Evolutionary conservation across 2,329 filamentous ascomycete species (phyloP).

Genomic region (Thermoascus crustaceus): DNA sequence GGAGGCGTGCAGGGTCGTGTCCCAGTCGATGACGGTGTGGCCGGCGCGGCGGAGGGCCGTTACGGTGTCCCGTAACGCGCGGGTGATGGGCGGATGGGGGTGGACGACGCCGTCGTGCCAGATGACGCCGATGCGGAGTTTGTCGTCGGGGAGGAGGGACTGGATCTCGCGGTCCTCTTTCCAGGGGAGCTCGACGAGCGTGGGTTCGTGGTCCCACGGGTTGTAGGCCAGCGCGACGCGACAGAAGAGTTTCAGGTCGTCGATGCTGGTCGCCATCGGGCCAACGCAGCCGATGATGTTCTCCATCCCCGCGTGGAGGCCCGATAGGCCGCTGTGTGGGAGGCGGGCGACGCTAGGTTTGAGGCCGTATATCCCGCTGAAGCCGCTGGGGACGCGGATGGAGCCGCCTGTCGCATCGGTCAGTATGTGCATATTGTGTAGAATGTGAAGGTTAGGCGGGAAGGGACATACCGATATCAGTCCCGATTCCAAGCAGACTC

Average conservation of each 20-base stretch:
- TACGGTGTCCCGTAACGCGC: slow-evolving; percentile 29
- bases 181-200: background rate
- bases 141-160: too few relatives aligned
- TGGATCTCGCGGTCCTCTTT: background rate
- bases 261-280: background rate
- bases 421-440: background rate
- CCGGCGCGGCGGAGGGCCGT: background rate
- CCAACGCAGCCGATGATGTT: background rate
- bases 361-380: slow-evolving; percentile 19
- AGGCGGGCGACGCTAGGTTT: slow-evolving; percentile 16
- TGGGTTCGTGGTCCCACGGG: background rate
- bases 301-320: slow-evolving; percentile 6
- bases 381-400: slow-evolving; percentile 17
- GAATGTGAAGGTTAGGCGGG: slow-evolving; percentile 4
- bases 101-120: slow-evolving; percentile 53
- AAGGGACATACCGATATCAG: slow-evolving; percentile 13
- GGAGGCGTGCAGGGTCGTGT: background rate
- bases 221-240: background rate
- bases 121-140: slow-evolving; percentile 30
- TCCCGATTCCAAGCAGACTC: slow-evolving; percentile 16
- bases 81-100: slow-evolving; percentile 54
- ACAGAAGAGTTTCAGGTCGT: background rate
- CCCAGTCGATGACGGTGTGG: background rate
- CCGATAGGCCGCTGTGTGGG: slow-evolving; percentile 11
- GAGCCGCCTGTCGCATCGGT: slow-evolving; percentile 11